These are phyloP conservation scores for Phytopythium chamaehyphon DNA, from an alignment of 352 stramenopile genomes.

Conservation along the genomic window DNA sequence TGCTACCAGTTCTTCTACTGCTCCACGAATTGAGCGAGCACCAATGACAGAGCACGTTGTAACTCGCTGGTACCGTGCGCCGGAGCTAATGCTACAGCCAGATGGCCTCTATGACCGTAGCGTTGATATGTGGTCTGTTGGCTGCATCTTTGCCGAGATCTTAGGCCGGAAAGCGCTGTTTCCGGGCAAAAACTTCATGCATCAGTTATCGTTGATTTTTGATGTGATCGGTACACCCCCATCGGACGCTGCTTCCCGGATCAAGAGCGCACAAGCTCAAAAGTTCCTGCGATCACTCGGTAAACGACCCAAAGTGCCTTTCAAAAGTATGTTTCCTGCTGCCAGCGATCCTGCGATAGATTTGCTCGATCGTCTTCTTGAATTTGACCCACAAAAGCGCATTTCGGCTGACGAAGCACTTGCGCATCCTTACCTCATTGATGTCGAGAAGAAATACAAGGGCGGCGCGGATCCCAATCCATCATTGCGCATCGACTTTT, in stretches of 20 bases:
- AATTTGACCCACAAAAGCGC: constrained; percentile 58
- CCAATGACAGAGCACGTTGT: constrained; percentile 86
- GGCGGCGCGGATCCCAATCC: constrained; percentile 29
- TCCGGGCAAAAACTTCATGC: constrained; percentile 75
- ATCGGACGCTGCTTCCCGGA: constrained; percentile 32
- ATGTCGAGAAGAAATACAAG: constrained; percentile 66
- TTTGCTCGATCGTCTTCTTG: constrained; percentile 53
- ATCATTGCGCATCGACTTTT: constrained; percentile 46
- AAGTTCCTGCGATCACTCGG: constrained; percentile 63
- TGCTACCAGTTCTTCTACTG: constrained; percentile 10
- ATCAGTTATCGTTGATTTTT: constrained; percentile 78
- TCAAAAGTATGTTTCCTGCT: constrained; percentile 44
- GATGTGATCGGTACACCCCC: constrained; percentile 64
- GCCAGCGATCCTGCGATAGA: constrained; percentile 54
- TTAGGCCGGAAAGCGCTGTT: constrained; percentile 71
- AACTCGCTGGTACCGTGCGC: constrained; percentile 88
- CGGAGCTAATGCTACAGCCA: constrained; percentile 89
- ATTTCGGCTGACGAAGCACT: constrained; percentile 61
- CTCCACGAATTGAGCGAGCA: constrained; percentile 17
- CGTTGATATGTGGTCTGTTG: constrained; percentile 91
- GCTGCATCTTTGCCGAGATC: constrained; percentile 82
- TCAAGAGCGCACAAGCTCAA: constrained; percentile 74
- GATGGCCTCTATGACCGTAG: constrained; percentile 84
- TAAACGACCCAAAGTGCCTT: constrained; percentile 50
- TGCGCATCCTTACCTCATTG: constrained; percentile 62